Evolutionary conservation across 140 eudicot species (phyloP), one percentile per base, ranked within the genome.

Genomic region (Cichorium intybus): DNA sequence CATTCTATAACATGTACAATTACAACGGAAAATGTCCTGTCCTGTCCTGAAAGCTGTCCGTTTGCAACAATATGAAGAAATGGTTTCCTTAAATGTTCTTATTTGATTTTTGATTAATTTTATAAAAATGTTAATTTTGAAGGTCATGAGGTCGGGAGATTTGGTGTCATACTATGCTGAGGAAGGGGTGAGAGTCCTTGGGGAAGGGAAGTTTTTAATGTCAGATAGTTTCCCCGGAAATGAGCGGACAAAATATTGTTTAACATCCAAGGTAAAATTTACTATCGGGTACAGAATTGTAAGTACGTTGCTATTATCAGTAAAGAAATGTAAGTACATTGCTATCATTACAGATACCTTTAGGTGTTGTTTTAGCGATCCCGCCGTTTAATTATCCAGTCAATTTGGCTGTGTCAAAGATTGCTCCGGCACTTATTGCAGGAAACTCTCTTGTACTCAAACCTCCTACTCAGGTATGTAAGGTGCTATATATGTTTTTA

Each of bases 151-250:
- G 69, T 78, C 88, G 2, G 88, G 88, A 24, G 88, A 82, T 52
- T 63, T 82, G 74, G 81, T 82, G 59, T 78, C 88, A 4, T 82
- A 82, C 62, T 67, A 80, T 72, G 89, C 85, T 18, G 85, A 83
- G 70, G 89, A 83, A 69, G 89, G 89, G 16, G 78, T 83, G 2
- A 67, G 89, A 79, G 24, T 79, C 60, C 89, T 79, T 68, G 89
- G 89, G 8, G 80, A 83, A 76, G 89, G 89, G 20, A 83, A 72
- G 77, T 83, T 83, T 72, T 80, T 83, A 64, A 75, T 83, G 60
- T 83, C 89, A 5, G 89, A 83, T 77, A 83, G 85, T 76, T 83
- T 83, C 31, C 89, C 83, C 1, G 89, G 89, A 52, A 79, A 83
- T 62, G 85, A 83, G 23, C 70, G 85, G 24, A 76, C 85, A 56